phyloP scores from a whole-genome alignment of 2,329 filamentous ascomycete species.

The Xylariaceae sp. region DNA sequence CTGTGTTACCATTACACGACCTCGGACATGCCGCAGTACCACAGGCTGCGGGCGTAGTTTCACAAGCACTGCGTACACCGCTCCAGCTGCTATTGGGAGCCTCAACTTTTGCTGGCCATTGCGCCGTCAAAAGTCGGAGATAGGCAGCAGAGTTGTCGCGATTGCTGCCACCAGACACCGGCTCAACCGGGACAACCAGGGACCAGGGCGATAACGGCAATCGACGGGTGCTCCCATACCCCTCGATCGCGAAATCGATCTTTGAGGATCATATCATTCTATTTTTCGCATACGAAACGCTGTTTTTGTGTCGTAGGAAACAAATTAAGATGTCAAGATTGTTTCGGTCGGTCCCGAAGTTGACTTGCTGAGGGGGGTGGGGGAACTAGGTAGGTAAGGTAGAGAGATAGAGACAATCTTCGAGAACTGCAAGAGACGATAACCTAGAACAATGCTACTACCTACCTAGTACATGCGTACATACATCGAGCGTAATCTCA shows the following conservation, averaged over 20 bases:
- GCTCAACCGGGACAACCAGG: neutral
- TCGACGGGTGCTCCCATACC: conserved; percentile 13
- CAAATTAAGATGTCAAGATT: conserved; percentile 15
- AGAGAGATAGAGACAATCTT: conserved; percentile 4
- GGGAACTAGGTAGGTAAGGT: no score
- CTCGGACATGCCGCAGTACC: conserved; percentile 22
- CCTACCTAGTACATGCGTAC: neutral
- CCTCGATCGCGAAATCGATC: conserved; percentile 5
- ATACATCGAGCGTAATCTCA: conserved; percentile 25
- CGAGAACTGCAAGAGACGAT: conserved; percentile 3
- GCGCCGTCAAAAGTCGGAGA: conserved; percentile 9
- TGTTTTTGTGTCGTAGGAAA: conserved; percentile 15
- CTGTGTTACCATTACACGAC: conserved; percentile 17
- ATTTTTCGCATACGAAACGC: conserved; percentile 11
- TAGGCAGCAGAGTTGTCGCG: neutral
- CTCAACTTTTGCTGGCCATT: conserved; percentile 15
- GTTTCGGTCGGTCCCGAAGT: conserved; percentile 25
- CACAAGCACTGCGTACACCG: conserved; percentile 10
- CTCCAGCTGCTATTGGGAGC: conserved; percentile 8
- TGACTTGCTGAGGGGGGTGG: conserved; percentile 11
- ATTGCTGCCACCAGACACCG: neutral
- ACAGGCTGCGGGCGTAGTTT: conserved; percentile 7
- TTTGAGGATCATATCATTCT: conserved; percentile 11
- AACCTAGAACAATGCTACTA: conserved; percentile 18
- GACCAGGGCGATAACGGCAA: conserved; percentile 8